Percentiles rank a stretch among this genome's conserved stretches.
Evolutionary conservation across 2,329 filamentous ascomycete species (phyloP).

Genomic region (Fusarium ambrosium): DNA sequence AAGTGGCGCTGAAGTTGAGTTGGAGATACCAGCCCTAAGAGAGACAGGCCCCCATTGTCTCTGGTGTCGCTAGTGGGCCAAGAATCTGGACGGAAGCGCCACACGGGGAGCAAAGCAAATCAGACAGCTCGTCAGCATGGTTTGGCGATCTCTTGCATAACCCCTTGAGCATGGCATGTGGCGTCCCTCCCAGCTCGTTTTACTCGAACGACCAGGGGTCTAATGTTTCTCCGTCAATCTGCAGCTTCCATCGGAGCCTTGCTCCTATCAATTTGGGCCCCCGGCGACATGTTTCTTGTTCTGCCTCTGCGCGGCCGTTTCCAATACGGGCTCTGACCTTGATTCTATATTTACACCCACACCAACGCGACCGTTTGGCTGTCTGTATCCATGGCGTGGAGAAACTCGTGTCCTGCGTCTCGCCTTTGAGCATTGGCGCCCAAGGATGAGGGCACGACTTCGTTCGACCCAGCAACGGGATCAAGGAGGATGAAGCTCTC

Average conservation of each 20-base stretch:
- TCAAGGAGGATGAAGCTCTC: not conserved
- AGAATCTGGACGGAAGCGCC: slow-evolving; percentile 4
- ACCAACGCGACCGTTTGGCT: slow-evolving; percentile 22
- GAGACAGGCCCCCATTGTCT: not conserved
- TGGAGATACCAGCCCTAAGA: slow-evolving; percentile 12
- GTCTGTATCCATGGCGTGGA: slow-evolving; percentile 8
- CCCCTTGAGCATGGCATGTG: slow-evolving; percentile 19
- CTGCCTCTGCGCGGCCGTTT: slow-evolving; percentile 20
- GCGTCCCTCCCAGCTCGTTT: slow-evolving; percentile 15
- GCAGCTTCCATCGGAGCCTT: slow-evolving; percentile 21
- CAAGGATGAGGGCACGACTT: slow-evolving; percentile 11
- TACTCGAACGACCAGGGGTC: slow-evolving; percentile 17
- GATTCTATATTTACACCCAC: slow-evolving; percentile 39
- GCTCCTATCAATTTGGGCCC: slow-evolving; percentile 20
- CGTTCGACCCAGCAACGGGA: slow-evolving; percentile 3
- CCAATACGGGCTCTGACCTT: slow-evolving; percentile 22
- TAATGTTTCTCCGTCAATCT: not conserved
- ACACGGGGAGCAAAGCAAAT: slow-evolving; percentile 21
- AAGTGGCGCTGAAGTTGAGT: not conserved
- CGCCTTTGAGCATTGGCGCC: slow-evolving; percentile 4
- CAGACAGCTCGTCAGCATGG: slow-evolving; percentile 5
- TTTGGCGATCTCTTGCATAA: slow-evolving; percentile 23
- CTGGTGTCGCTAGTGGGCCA: slow-evolving; percentile 7
- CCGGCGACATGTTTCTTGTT: slow-evolving; percentile 12
- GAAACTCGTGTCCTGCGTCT: slow-evolving; percentile 15